Evolutionary conservation across 495 filamentous ascomycete species (phyloP).

Genomic region (Schizothecium vesticola): DNA sequence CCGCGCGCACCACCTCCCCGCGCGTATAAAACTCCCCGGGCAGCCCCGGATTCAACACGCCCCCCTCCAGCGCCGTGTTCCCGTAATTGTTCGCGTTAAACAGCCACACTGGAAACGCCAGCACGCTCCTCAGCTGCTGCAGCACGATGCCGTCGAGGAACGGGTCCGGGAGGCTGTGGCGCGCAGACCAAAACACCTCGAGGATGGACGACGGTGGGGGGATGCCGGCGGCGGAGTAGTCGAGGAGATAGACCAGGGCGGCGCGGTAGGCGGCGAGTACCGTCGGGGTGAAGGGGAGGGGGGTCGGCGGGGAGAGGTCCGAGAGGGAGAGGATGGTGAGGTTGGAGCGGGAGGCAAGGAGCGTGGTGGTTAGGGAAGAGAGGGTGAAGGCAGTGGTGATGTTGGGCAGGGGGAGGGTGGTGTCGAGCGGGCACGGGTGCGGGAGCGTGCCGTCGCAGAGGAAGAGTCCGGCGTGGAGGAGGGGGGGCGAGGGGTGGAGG

Average conservation of each 20-base stretch:
- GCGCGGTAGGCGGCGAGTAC: background rate
- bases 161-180: background rate
- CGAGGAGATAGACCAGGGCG: background rate
- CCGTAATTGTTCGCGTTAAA: background rate
- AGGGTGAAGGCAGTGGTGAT: background rate
- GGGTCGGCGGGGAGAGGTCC: background rate
- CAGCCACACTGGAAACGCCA: background rate
- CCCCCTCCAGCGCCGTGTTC: background rate
- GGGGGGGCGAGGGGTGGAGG: background rate
- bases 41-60: background rate
- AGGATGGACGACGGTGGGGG: background rate
- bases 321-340: background rate
- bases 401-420: background rate
- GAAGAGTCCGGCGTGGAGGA: background rate
- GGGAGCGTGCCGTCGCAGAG: background rate
- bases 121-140: background rate
- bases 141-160: background rate
- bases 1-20: background rate
- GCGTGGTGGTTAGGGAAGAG: background rate
- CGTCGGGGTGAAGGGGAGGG: background rate
- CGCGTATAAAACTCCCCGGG: background rate
- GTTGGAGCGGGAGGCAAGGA: background rate
- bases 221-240: background rate
- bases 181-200: background rate
- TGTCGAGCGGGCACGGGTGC: background rate